Conservation (phyloP, 139 green algal species). For the Gonium pectorale region DNA sequence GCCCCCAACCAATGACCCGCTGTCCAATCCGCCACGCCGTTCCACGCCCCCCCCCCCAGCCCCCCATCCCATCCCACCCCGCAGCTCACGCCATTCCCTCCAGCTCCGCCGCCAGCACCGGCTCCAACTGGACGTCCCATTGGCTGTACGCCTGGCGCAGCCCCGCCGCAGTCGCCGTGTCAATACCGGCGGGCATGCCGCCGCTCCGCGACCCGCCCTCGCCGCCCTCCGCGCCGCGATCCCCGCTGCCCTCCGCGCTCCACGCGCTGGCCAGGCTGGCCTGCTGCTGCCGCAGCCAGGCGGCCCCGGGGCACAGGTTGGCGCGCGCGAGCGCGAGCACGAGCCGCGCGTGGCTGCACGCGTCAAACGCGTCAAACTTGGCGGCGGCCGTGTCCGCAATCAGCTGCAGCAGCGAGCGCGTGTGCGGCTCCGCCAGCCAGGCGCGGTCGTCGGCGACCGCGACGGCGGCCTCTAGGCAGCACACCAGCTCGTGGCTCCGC, state of each 20-base stretch:
- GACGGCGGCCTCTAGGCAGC: slow-evolving; percentile 42
- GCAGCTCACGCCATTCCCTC: neutral
- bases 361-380: slow-evolving; percentile 47
- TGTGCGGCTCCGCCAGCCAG: slow-evolving; percentile 22
- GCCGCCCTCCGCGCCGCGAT: neutral
- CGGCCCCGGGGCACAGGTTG: slow-evolving; percentile 41
- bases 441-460: slow-evolving; percentile 30
- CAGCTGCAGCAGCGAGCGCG: slow-evolving; percentile 7
- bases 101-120: slow-evolving; percentile 38
- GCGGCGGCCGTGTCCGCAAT: slow-evolving; percentile 40
- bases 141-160: slow-evolving; percentile 26
- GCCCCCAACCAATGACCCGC: too few species aligned
- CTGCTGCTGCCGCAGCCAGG: slow-evolving; percentile 39
- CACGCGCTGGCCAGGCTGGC: slow-evolving; percentile 24
- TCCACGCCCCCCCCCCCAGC: neutral
- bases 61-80: too few species aligned
- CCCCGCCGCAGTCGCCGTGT: slow-evolving; percentile 21
- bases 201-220: neutral
- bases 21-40: neutral
- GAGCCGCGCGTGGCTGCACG: slow-evolving; percentile 39
- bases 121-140: slow-evolving; percentile 44
- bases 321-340: slow-evolving; percentile 50
- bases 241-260: slow-evolving; percentile 1
- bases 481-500: slow-evolving; percentile 45
- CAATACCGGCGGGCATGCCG: slow-evolving; percentile 22